A percentile compares a stretch with the other conserved stretches of the same genome.
phyloP scores from a whole-genome alignment of 2,329 filamentous ascomycete genomes.

The Colletotrichum sansevieriae region DNA sequence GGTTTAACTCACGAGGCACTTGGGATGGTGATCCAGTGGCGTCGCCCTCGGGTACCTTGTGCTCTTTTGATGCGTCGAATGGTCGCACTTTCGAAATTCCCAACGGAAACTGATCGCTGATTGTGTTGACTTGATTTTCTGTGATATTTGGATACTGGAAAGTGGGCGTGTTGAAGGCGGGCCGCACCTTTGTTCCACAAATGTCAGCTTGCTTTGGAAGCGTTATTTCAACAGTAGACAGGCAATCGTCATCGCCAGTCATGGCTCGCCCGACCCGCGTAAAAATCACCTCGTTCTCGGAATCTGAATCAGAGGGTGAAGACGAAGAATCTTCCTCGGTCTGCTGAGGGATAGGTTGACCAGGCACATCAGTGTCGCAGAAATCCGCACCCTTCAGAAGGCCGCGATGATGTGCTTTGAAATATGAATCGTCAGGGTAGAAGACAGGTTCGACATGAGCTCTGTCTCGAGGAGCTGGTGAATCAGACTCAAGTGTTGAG shows the following conservation, averaged over 20 bases:
- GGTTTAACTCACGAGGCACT: constrained; percentile 34
- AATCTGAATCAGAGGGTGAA: constrained; percentile 15
- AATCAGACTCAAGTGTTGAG: not conserved
- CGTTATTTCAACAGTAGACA: constrained; percentile 34
- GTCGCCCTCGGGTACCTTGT: not conserved
- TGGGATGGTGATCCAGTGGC: constrained; percentile 10
- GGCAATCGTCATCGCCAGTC: constrained; percentile 38
- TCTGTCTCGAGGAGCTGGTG: constrained; percentile 13
- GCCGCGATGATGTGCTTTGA: constrained; percentile 41
- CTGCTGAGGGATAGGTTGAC: constrained; percentile 29
- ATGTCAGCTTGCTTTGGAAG: constrained; percentile 43
- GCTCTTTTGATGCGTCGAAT: constrained; percentile 32
- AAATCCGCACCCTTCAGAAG: constrained; percentile 43
- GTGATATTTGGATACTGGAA: constrained; percentile 24
- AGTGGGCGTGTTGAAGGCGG: constrained; percentile 43
- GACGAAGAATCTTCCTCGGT: constrained; percentile 22
- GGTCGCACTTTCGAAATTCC: constrained; percentile 45
- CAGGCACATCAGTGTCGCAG: constrained; percentile 42
- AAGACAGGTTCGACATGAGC: constrained; percentile 39
- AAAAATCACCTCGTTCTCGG: constrained; percentile 40
- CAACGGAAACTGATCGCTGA: constrained; percentile 15
- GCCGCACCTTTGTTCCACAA: constrained; percentile 46
- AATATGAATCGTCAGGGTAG: constrained; percentile 36
- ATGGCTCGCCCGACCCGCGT: constrained; percentile 43
- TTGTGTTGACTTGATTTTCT: constrained; percentile 6